phyloP scores from a whole-genome alignment of 106 monocot species.

The Cymbidium sinense region DNA sequence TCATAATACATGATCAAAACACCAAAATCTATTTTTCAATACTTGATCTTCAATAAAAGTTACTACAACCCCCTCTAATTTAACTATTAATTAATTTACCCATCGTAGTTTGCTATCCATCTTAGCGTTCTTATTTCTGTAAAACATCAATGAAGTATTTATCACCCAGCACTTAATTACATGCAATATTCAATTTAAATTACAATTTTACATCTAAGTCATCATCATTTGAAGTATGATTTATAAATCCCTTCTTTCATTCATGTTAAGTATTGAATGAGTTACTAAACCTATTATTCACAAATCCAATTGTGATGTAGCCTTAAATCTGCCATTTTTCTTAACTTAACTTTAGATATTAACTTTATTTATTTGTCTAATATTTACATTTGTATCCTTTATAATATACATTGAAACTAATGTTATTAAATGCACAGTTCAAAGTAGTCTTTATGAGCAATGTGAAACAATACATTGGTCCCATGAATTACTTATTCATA shows the following conservation, averaged over 20 bases:
- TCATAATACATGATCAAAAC: not conserved
- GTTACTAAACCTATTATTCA: too few relatives aligned
- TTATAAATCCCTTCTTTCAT: not conserved
- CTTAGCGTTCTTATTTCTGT: too few relatives aligned
- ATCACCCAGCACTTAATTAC: not conserved
- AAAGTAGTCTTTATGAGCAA: too few relatives aligned
- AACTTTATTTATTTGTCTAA: too few relatives aligned
- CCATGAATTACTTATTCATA: too few relatives aligned
- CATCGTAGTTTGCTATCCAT: not conserved
- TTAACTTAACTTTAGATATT: too few relatives aligned
- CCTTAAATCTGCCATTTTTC: too few relatives aligned
- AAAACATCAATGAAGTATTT: not conserved
- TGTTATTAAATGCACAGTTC: too few relatives aligned
- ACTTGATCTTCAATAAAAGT: not conserved
- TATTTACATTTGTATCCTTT: too few relatives aligned
- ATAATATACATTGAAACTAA: too few relatives aligned
- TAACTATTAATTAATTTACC: not conserved
- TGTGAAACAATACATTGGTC: too few relatives aligned
- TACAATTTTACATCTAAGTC: not conserved
- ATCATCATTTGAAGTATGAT: not conserved
- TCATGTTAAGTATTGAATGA: not conserved
- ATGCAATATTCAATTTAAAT: not conserved
- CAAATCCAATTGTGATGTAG: too few relatives aligned
- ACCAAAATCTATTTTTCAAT: not conserved
- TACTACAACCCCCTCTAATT: not conserved